These are phyloP conservation scores for Blastobotrys attinorum DNA, from an alignment of 805 yeast genomes.

Conservation along the genomic window DNA sequence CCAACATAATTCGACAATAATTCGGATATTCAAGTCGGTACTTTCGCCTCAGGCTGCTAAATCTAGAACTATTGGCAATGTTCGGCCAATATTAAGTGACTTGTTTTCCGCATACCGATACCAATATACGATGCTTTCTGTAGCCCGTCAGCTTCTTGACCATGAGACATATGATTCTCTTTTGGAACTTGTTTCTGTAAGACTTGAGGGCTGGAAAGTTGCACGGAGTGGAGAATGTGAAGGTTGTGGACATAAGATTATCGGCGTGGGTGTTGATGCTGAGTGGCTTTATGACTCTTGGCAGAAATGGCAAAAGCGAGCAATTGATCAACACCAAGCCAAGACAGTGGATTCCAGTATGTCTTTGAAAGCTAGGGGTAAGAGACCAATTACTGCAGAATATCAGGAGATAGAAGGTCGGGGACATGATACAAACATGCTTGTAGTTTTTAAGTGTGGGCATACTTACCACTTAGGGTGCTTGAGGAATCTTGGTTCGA, in stretches of 20 bases:
- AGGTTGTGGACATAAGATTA: conserved; percentile 63
- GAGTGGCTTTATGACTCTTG: conserved; percentile 36
- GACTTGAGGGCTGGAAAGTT: conserved; percentile 58
- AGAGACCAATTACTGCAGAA: neutral
- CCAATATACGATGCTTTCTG: conserved; percentile 48
- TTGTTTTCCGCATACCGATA: conserved; percentile 56
- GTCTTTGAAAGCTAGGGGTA: conserved; percentile 3
- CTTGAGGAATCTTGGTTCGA: conserved; percentile 39
- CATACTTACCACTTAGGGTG: conserved; percentile 61
- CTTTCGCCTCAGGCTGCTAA: conserved; percentile 24
- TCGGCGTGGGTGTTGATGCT: conserved; percentile 57
- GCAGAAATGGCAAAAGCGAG: conserved; percentile 21
- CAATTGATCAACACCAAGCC: conserved; percentile 8
- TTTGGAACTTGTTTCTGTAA: conserved; percentile 33
- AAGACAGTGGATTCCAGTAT: conserved; percentile 2
- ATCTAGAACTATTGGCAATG: conserved; percentile 49
- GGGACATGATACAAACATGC: conserved; percentile 20
- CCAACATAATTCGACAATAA: conserved; percentile 34
- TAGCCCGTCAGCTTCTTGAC: conserved; percentile 48
- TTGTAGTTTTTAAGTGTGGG: conserved; percentile 53
- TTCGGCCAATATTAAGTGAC: conserved; percentile 52
- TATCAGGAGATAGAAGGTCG: neutral
- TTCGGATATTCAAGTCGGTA: conserved; percentile 45
- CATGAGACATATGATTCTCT: conserved; percentile 46
- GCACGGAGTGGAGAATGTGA: conserved; percentile 51